Evolutionary conservation across 2,329 filamentous ascomycete genomes (phyloP).

Genomic region (Chaetomium globosum): DNA sequence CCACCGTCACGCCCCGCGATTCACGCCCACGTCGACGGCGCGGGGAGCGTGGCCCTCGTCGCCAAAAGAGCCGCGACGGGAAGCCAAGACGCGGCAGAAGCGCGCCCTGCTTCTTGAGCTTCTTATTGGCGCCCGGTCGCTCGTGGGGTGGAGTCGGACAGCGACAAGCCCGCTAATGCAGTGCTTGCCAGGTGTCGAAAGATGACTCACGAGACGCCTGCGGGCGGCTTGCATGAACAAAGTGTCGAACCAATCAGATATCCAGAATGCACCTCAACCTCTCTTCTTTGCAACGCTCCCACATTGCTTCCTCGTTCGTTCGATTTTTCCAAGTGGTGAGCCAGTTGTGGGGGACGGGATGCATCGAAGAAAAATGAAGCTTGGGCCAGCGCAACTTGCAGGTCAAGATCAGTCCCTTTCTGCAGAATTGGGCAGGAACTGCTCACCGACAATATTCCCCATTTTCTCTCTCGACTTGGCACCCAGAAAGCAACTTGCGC

Average conservation of each 20-base stretch:
- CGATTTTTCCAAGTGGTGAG: conserved; percentile 15
- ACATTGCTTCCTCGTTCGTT: conserved; percentile 22
- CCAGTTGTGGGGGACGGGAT: conserved; percentile 23
- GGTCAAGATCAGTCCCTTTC: background rate
- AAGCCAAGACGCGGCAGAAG: conserved; percentile 27
- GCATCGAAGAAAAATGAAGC: background rate
- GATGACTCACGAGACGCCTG: conserved; percentile 42
- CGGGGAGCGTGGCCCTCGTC: conserved; percentile 25
- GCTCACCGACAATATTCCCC: conserved; percentile 3
- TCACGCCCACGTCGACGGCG: conserved; percentile 25
- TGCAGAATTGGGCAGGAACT: conserved; percentile 14
- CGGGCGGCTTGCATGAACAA: conserved; percentile 33
- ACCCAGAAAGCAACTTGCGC: background rate
- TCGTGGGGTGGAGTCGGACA: conserved; percentile 22
- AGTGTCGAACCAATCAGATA: conserved; percentile 32
- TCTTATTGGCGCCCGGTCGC: conserved; percentile 29
- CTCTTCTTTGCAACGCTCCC: conserved; percentile 33
- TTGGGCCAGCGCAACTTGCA: conserved; percentile 21
- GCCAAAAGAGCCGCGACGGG: conserved; percentile 32
- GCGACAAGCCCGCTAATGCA: conserved; percentile 23
- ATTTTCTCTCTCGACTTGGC: background rate
- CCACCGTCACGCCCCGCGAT: conserved; percentile 16
- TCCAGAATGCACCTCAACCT: conserved; percentile 30
- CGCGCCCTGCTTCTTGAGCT: conserved; percentile 19
- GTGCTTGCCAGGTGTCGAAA: conserved; percentile 40